A percentile compares a stretch with the other conserved stretches of the same genome.
phyloP scores from a whole-genome alignment of 345 rosid genomes.

The Pistacia vera region DNA sequence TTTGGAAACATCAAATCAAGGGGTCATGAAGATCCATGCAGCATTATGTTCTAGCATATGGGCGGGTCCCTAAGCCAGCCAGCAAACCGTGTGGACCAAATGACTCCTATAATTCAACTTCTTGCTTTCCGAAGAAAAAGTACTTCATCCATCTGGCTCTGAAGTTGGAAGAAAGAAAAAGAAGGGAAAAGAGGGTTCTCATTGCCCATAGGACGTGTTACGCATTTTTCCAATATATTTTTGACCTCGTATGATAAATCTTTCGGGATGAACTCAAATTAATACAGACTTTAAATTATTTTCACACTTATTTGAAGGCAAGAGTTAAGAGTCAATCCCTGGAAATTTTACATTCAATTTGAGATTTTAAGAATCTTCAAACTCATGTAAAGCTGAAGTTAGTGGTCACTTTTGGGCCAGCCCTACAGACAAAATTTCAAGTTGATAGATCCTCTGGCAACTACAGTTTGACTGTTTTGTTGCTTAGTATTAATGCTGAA shows the following conservation, averaged over 20 bases:
- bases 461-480: constrained; percentile 21
- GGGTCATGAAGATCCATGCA: not conserved
- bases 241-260: too few relatives aligned
- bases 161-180: not conserved
- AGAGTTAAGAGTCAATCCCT: not conserved
- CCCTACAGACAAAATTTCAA: constrained; percentile 9
- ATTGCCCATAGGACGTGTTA: too few relatives aligned
- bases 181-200: not conserved
- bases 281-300: too few relatives aligned
- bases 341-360: not conserved
- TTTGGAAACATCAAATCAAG: not conserved
- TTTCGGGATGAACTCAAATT: too few relatives aligned
- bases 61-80: constrained; percentile 37
- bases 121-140: not conserved
- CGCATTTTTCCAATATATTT: too few relatives aligned
- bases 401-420: not conserved
- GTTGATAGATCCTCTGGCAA: constrained; percentile 19
- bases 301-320: not conserved
- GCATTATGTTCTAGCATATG: constrained; percentile 4
- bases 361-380: not conserved
- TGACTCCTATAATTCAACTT: constrained; percentile 15
- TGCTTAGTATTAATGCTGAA: constrained; percentile 13
- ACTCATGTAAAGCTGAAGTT: constrained; percentile 8
- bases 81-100: constrained; percentile 39
- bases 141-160: not conserved